Percentiles rank a stretch among this genome's conserved stretches.
phyloP scores from a whole-genome alignment of 2,329 filamentous ascomycete species.

The Alternaria conjuncta region DNA sequence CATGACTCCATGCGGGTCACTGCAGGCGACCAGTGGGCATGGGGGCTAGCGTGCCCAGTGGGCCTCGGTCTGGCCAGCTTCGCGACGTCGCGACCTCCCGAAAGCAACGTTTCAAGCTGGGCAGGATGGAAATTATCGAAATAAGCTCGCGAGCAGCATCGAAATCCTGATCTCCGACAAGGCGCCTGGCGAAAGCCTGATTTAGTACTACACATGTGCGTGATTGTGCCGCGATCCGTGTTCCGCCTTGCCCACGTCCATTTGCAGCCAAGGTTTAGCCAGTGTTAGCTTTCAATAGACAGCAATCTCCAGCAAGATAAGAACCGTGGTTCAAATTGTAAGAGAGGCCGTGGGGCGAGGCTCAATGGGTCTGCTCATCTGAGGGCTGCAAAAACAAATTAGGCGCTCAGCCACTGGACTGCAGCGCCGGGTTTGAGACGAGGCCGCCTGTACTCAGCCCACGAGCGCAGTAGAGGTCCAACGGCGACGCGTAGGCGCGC shows the following conservation, averaged over 20 bases:
- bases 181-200: not conserved
- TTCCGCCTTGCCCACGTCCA: not conserved
- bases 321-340: slow-evolving; percentile 5
- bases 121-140: slow-evolving; percentile 10
- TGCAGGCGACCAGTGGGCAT: slow-evolving; percentile 23
- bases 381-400: slow-evolving; percentile 18
- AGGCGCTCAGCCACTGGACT: slow-evolving; percentile 24
- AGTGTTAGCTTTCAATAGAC: slow-evolving; percentile 1
- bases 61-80: slow-evolving; percentile 27
- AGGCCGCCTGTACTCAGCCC: slow-evolving; percentile 4
- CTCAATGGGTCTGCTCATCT: slow-evolving; percentile 17
- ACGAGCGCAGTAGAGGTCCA: slow-evolving; percentile 1
- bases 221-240: not conserved
- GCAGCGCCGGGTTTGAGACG: slow-evolving; percentile 7
- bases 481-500: slow-evolving; percentile 18
- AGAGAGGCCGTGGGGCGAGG: slow-evolving; percentile 7
- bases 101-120: slow-evolving; percentile 28
- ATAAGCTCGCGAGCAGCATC: slow-evolving; percentile 6
- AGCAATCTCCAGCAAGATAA: slow-evolving; percentile 11
- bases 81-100: slow-evolving; percentile 9
- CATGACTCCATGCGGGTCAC: slow-evolving; percentile 32
- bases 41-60: slow-evolving; percentile 23
- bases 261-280: not conserved
- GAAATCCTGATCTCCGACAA: slow-evolving; percentile 5
- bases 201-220: not conserved